Base-by-base conservation (phyloP, 2,329 filamentous ascomycete species). In the Leptographium lundbergii region DNA sequence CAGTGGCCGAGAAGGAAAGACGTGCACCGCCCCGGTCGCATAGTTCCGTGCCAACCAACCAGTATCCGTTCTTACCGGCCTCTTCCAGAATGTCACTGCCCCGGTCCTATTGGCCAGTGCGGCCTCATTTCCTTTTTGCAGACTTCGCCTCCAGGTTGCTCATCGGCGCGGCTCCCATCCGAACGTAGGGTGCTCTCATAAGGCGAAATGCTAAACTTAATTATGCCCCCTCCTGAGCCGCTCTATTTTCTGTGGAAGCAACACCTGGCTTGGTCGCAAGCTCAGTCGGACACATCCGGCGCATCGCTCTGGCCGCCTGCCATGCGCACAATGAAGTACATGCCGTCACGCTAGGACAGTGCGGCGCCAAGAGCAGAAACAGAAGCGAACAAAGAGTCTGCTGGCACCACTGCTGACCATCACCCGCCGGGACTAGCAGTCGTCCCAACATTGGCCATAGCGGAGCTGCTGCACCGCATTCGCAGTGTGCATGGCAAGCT, bases 51-150 rank as follows among this genome's bases (percentile, higher is more conserved):
- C 60, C 55, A 57, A 34, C 55, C 57, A 59, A 56, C 60, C 51
- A 56, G 22, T 27, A 24, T 39, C 27, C 50, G 55, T 39, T 50
- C 48, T 17, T 57, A 10, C 13, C 25, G 22, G 22, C 27, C 34
- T 27, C 47, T 60, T 57, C 58, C 56, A 62, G 61, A 60, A 60
- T 60, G 61, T 63, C 61, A 63, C 61, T 51, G 54, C 25, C 27
- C 11, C 4, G 3, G 1, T 29, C 13, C 56, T 50, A 62, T 62
- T 62, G 61, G 61, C 48, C 22, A 11, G 7, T 7, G 36, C n/a
- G 32, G 19, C 19, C 34, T 34, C 53, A 51, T 32, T 19, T 25
- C 36, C 13, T 29, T 45, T 52, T 50, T n/a, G 19, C 17, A 32
- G 25, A 19, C 29, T 25, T 48, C 9, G 36, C 36, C 36, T 17